These are phyloP conservation scores for Puccinia coronata DNA, from an alignment of 1,284 basidiomycete species.

Conservation along the genomic window DNA sequence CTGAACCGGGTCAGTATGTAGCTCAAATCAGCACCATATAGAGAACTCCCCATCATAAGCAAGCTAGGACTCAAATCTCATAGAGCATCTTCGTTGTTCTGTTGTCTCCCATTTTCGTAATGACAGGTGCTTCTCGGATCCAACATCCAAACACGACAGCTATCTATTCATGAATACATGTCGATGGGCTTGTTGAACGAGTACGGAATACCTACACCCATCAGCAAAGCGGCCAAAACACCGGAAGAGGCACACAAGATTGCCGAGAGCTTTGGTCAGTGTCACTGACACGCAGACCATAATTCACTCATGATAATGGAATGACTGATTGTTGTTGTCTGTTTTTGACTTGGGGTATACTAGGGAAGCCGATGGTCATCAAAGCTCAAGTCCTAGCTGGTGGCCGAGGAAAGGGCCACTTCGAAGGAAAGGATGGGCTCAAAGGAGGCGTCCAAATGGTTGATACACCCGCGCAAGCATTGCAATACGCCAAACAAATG, in stretches of 20 bases:
- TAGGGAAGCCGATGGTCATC: constrained; percentile 69
- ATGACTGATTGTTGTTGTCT: too few relatives aligned
- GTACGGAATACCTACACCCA: constrained; percentile 97
- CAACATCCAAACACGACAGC: constrained; percentile 74
- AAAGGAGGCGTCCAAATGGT: constrained; percentile 97
- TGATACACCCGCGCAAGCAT: constrained; percentile 84
- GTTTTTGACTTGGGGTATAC: neutral
- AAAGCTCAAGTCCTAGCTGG: constrained; percentile 99
- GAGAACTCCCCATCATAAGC: too few relatives aligned
- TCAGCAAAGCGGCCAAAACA: constrained; percentile 81
- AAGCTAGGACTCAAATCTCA: too few relatives aligned
- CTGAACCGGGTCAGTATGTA: constrained; percentile 30
- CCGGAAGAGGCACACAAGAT: constrained; percentile 87
- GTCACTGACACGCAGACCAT: neutral
- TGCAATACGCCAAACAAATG: constrained; percentile 87
- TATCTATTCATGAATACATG: constrained; percentile 98
- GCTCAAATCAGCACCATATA: neutral
- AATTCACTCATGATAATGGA: too few relatives aligned
- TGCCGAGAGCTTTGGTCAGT: constrained; percentile 78
- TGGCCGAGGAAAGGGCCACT: constrained; percentile 96
- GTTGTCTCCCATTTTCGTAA: too few relatives aligned
- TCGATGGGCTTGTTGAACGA: constrained; percentile 91
- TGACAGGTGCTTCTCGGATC: constrained; percentile 16
- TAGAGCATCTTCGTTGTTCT: too few relatives aligned
- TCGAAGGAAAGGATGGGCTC: constrained; percentile 77